Base-by-base conservation (phyloP, 371 early-diverging fungal species). In the Mucor circinelloides region DNA sequence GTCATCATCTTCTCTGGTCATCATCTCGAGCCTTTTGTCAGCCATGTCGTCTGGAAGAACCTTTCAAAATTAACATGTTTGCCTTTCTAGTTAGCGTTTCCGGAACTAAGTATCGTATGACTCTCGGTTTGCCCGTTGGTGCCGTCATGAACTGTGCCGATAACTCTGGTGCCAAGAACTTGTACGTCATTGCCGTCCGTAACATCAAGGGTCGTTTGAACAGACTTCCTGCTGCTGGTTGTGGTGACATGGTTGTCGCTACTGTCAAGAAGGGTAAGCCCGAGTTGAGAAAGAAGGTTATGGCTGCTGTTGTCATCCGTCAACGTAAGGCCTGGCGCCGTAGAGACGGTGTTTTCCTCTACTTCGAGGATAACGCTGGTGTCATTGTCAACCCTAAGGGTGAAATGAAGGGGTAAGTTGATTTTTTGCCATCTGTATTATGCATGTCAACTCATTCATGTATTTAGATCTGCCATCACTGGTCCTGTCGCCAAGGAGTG, bases 191-290 rank as follows among this genome's bases (percentile, higher is more conserved):
- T 80, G 95, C 99, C 73, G 99, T 99, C 80, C 92, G 92, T 80
- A 96, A 98, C 72, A 92, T 97, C 82, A 91, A 94, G 86, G 97
- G 96, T 76, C 94, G 98, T 81, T 90, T 99, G 61, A 99, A 98
- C 93, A 92, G 99, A 85, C 91, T 99, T 68, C 99, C 99, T 62
- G 93, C 98, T 73, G 99, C 98, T 81, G 97, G 98, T 87, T 96
- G 95, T 69, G 99, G 99, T 84, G 99, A 99, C 91, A 97, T 99
- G 95, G 91, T 99, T 67, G 91, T 99, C 70, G 97, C 97, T 73
- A 96, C 99, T 68, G 99, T 99, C 85, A 98, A 99, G 92, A 99
- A 99, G 95, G 99, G 99, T 79, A 99, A 99, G 93, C 99, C 99
- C 66, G 99, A 99, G 81, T 90, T 99, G 82, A 90, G 99, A 86